phyloP scores from a whole-genome alignment of 2,329 filamentous ascomycete species.

The Nemania bipapillata region DNA sequence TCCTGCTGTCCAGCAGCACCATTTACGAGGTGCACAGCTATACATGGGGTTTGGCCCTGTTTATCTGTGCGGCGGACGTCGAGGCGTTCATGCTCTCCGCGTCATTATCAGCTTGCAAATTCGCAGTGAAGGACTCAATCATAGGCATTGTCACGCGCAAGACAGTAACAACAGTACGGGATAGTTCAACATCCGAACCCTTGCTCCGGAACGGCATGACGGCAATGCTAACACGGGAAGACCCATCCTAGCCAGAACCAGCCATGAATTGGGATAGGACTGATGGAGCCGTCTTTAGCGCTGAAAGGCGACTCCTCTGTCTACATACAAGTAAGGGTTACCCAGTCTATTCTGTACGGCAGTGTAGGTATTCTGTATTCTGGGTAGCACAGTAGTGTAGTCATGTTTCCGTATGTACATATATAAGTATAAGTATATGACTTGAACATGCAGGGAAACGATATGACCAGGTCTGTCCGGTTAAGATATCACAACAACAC shows the following conservation, averaged over 20 bases:
- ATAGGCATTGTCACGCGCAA: slow-evolving; percentile 16
- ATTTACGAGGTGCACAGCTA: slow-evolving; percentile 31
- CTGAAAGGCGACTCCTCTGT: slow-evolving; percentile 23
- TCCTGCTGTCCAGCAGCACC: slow-evolving; percentile 22
- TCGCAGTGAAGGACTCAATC: slow-evolving; percentile 20
- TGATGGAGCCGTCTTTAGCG: slow-evolving; percentile 37
- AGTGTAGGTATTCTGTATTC: too few relatives aligned
- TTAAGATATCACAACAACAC: slow-evolving; percentile 27
- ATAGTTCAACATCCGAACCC: slow-evolving; percentile 34
- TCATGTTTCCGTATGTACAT: too few relatives aligned
- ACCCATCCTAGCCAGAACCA: slow-evolving; percentile 37
- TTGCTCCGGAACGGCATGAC: slow-evolving; percentile 39
- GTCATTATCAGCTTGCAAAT: slow-evolving; percentile 25
- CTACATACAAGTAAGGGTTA: not conserved
- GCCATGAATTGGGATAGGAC: slow-evolving; percentile 33
- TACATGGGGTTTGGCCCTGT: slow-evolving; percentile 30
- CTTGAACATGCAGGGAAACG: slow-evolving; percentile 16
- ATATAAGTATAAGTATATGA: slow-evolving; percentile 1
- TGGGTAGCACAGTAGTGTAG: too few relatives aligned
- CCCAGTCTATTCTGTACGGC: too few relatives aligned
- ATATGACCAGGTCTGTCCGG: slow-evolving; percentile 8
- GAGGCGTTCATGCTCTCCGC: slow-evolving; percentile 40
- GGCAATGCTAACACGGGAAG: slow-evolving; percentile 40
- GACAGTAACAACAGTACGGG: slow-evolving; percentile 16
- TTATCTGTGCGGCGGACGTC: slow-evolving; percentile 38